Percentiles rank a stretch among this genome's conserved stretches.
phyloP scores from a whole-genome alignment of 2,329 filamentous ascomycete species.

The Bimuria novae-zelandiae region DNA sequence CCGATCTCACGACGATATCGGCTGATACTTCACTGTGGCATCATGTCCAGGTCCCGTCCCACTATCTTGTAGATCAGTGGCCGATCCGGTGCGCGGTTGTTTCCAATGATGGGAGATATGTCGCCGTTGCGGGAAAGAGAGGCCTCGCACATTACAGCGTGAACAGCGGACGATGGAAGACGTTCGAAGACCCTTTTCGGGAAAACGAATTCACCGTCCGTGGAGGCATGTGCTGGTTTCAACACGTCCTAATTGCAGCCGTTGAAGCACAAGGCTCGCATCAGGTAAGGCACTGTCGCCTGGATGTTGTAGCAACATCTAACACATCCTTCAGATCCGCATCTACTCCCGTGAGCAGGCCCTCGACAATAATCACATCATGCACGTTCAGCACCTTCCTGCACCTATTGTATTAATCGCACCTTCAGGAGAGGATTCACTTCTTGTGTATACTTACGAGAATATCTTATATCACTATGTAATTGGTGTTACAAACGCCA shows the following conservation, averaged over 20 bases:
- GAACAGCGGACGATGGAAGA: constrained; percentile 93
- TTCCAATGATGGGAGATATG: constrained; percentile 89
- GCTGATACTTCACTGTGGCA: constrained; percentile 96
- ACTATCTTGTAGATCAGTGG: constrained; percentile 90
- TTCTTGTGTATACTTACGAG: constrained; percentile 96
- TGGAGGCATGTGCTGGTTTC: constrained; percentile 98
- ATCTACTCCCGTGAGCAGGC: constrained; percentile 86
- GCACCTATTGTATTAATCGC: constrained; percentile 89
- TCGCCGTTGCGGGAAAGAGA: constrained; percentile 91
- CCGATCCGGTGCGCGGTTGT: constrained; percentile 86
- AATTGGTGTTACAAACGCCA: constrained; percentile 72
- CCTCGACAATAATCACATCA: constrained; percentile 71
- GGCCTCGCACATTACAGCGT: constrained; percentile 96
- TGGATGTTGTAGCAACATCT: not conserved
- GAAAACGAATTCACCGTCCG: constrained; percentile 92
- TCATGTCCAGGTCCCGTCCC: constrained; percentile 80
- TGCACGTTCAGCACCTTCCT: constrained; percentile 78
- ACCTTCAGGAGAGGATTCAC: constrained; percentile 87
- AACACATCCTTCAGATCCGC: constrained; percentile 61
- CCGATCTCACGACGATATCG: constrained; percentile 88
- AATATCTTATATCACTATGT: constrained; percentile 96
- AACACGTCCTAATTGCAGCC: constrained; percentile 90
- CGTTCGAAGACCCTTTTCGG: constrained; percentile 76
- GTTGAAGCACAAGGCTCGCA: constrained; percentile 84
- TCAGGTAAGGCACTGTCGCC: constrained; percentile 57